Percentiles rank a stretch among this genome's conserved stretches.
Evolutionary conservation across 78 protist genomes (phyloP).

Genomic region (Blattamonas nauphoetae): DNA sequence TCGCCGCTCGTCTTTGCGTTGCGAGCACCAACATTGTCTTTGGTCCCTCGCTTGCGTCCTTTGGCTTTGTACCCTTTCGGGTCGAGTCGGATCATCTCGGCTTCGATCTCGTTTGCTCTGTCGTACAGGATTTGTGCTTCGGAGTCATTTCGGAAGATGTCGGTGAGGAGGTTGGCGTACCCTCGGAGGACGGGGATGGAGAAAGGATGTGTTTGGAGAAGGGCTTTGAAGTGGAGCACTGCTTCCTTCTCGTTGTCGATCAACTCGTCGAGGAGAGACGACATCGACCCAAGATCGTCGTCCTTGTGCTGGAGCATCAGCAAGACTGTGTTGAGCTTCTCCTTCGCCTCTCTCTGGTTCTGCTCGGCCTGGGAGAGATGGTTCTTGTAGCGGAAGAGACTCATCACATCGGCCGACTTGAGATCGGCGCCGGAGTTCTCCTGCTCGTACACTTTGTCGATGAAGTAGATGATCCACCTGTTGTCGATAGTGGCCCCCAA

Average conservation of each 20-base stretch:
- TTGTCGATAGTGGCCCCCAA: not conserved
- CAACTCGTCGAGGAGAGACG: not conserved
- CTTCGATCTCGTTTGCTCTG: not conserved
- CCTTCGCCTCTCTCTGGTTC: conserved; percentile 3
- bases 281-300: not conserved
- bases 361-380: not conserved
- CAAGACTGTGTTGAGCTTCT: not conserved
- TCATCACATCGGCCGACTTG: not conserved
- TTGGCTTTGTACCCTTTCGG: not conserved
- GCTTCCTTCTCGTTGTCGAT: not conserved
- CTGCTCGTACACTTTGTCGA: not conserved
- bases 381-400: not conserved
- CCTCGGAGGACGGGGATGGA: not conserved
- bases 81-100: not conserved
- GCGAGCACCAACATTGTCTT: not conserved
- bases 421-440: not conserved
- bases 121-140: not conserved
- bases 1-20: not conserved
- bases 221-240: not conserved
- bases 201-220: not conserved
- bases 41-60: not conserved
- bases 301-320: not conserved
- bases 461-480: not conserved
- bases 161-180: not conserved
- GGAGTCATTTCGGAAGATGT: not conserved